A percentile compares a stretch with the other conserved stretches of the same genome.
Conservation (phyloP, 495 filamentous ascomycete genomes). For the Neurospora hispaniola region DNA sequence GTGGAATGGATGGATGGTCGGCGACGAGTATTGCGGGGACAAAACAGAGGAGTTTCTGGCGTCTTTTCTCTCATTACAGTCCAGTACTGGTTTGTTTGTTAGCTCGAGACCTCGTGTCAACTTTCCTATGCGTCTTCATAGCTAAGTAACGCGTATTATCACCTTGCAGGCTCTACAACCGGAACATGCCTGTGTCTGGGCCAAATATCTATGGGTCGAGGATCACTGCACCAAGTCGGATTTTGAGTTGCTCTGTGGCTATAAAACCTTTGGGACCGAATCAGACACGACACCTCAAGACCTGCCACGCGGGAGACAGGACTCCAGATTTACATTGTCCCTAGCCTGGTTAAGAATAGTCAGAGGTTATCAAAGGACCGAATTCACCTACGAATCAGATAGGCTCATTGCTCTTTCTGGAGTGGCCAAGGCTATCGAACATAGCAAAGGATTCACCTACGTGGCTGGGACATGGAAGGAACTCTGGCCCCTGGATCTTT, state of each 20-base stretch:
- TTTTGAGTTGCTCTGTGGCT: not conserved
- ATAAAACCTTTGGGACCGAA: accelerated
- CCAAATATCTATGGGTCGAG: too few relatives aligned
- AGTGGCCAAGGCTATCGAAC: constrained; percentile 7
- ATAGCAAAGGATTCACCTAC: constrained; percentile 6
- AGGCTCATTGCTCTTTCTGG: constrained; percentile 13
- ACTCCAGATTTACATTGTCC: not conserved
- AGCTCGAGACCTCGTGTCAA: too few relatives aligned
- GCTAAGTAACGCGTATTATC: too few relatives aligned
- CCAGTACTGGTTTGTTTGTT: too few relatives aligned
- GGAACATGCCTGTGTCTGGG: not conserved
- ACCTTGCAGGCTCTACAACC: not conserved
- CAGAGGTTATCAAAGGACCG: not conserved
- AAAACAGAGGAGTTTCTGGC: not conserved
- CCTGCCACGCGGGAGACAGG: not conserved
- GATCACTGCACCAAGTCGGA: not conserved
- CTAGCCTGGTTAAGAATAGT: not conserved
- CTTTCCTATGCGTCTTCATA: too few relatives aligned
- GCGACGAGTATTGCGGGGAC: not conserved
- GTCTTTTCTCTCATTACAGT: not conserved
- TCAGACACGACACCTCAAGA: not conserved
- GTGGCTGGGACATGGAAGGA: constrained; percentile 12
- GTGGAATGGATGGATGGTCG: not conserved
- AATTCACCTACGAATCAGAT: constrained; percentile 12
- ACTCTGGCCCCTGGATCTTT: not conserved